Evolutionary conservation across 306 rosid species (phyloP).

Genomic region (Gleditsia sinensis): DNA sequence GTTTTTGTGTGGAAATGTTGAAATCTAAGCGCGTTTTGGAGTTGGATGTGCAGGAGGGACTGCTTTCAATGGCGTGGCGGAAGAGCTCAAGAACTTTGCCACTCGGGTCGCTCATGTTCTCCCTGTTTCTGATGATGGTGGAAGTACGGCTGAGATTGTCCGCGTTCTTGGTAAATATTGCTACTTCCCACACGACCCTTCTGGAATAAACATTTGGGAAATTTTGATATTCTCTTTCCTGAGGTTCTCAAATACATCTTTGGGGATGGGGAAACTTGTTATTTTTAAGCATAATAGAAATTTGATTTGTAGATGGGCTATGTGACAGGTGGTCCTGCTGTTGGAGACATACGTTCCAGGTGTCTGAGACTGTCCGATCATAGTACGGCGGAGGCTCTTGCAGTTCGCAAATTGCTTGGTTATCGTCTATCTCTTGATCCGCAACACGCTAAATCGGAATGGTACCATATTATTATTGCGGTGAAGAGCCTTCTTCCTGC

Average conservation of each 20-base stretch:
- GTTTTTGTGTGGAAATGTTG: background rate
- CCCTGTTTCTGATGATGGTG: constrained; percentile 96
- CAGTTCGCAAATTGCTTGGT: constrained; percentile 85
- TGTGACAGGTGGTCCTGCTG: constrained; percentile 89
- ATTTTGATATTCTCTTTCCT: background rate
- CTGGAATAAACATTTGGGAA: background rate
- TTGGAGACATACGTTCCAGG: constrained; percentile 95
- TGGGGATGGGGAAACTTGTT: background rate
- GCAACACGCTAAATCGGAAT: constrained; percentile 71
- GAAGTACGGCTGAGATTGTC: constrained; percentile 95
- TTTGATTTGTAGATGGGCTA: constrained; percentile 14
- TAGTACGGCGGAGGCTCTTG: constrained; percentile 87
- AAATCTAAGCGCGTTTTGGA: background rate
- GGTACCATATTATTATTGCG: constrained; percentile 44
- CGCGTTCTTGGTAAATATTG: constrained; percentile 72
- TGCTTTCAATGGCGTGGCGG: constrained; percentile 90
- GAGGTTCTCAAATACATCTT: background rate
- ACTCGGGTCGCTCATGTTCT: constrained; percentile 96
- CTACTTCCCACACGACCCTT: background rate
- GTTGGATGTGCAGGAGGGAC: constrained; percentile 62
- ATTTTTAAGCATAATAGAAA: background rate
- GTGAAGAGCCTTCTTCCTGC: background rate
- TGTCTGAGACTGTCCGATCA: constrained; percentile 87
- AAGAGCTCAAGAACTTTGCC: constrained; percentile 76
- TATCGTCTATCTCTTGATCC: constrained; percentile 74